phyloP scores from a whole-genome alignment of 2,329 filamentous ascomycete species.

The Bisporella sp. region DNA sequence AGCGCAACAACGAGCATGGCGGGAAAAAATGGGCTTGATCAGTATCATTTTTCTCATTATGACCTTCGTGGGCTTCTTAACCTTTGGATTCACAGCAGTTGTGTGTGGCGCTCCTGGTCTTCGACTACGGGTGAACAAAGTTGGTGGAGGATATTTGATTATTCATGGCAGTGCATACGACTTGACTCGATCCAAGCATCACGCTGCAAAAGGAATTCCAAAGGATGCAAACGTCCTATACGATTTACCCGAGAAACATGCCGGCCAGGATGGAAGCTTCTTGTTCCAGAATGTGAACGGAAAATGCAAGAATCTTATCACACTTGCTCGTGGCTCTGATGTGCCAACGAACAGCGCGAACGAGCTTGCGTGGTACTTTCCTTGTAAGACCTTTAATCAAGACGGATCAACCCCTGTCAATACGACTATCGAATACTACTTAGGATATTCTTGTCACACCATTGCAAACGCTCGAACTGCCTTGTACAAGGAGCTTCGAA shows the following conservation, averaged over 20 bases:
- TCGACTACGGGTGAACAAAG: constrained; percentile 76
- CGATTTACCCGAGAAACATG: constrained; percentile 73
- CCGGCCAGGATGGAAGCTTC: constrained; percentile 91
- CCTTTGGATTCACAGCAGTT: constrained; percentile 87
- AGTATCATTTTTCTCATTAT: constrained; percentile 89
- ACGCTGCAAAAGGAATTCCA: constrained; percentile 72
- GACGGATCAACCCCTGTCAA: constrained; percentile 82
- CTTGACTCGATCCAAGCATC: constrained; percentile 69
- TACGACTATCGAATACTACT: constrained; percentile 64
- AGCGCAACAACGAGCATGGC: constrained; percentile 87
- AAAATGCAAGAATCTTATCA: constrained; percentile 88
- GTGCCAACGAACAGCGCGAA: constrained; percentile 68
- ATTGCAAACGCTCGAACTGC: constrained; percentile 56
- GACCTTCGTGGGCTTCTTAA: constrained; percentile 85
- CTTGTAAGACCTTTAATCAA: constrained; percentile 85
- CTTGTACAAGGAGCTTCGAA: constrained; percentile 65
- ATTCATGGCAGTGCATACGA: constrained; percentile 92
- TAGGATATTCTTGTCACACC: constrained; percentile 87
- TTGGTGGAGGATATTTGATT: constrained; percentile 82
- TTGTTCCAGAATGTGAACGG: constrained; percentile 98
- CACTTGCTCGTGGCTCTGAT: constrained; percentile 59
- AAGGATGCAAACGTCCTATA: constrained; percentile 72
- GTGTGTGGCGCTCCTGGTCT: constrained; percentile 69
- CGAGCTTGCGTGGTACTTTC: constrained; percentile 94
- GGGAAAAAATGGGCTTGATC: constrained; percentile 95